These are phyloP conservation scores for Penicillium coprophilum DNA, from an alignment of 495 filamentous ascomycete genomes.

Conservation along the genomic window DNA sequence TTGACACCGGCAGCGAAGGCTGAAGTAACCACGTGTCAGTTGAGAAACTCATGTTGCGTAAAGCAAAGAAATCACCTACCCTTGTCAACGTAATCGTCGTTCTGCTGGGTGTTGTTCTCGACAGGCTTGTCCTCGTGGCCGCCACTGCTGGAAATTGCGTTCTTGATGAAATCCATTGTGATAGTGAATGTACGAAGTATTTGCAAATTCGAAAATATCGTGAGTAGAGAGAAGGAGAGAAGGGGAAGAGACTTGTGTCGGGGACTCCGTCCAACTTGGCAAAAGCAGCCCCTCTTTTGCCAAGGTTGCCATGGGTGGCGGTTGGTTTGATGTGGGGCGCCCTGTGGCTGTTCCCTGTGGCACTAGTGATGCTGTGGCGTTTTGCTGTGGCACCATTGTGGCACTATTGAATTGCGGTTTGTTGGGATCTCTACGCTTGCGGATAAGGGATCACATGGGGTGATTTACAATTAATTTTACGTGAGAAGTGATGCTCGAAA, in stretches of 20 bases:
- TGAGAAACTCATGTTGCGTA: neutral
- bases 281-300: conserved; percentile 1
- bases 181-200: neutral
- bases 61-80: neutral
- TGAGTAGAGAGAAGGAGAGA: neutral
- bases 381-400: neutral
- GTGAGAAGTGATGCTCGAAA: neutral
- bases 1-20: conserved; percentile 6
- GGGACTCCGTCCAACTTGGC: neutral
- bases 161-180: conserved; percentile 15
- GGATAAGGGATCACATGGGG: neutral
- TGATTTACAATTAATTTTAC: neutral
- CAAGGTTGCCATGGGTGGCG: neutral
- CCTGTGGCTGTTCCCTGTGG: no score
- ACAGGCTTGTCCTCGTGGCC: neutral
- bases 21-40: neutral
- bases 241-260: neutral
- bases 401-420: no score
- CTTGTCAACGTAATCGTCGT: conserved; percentile 8
- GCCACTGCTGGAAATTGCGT: neutral
- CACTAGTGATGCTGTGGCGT: neutral
- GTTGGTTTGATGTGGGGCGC: neutral
- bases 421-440: neutral
- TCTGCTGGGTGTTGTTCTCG: conserved; percentile 1
- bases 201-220: neutral